Conservation (phyloP, 345 rosid genomes). For the Camelina neglecta region DNA sequence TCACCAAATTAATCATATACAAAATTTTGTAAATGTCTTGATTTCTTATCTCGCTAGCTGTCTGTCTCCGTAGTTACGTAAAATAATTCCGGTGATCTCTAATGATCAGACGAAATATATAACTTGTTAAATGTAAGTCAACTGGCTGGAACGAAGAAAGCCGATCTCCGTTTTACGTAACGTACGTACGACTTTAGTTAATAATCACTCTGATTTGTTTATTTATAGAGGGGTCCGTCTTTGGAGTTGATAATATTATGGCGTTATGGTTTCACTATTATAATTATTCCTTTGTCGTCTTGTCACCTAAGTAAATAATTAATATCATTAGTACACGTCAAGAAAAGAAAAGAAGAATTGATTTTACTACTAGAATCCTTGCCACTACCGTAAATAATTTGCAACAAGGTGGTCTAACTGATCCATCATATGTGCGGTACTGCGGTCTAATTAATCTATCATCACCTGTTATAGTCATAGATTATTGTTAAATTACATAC, state of each 20-base stretch:
- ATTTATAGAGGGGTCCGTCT: slow-evolving; percentile 16
- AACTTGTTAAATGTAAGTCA: slow-evolving; percentile 1
- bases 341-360: no score
- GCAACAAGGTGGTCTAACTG: slow-evolving; percentile 28
- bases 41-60: background rate
- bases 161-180: slow-evolving; percentile 19
- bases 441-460: slow-evolving; percentile 3
- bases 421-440: background rate
- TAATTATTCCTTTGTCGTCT: background rate
- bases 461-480: slow-evolving; percentile 23
- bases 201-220: background rate
- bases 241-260: background rate
- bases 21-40: background rate
- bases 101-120: slow-evolving; percentile 14
- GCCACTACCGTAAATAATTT: background rate
- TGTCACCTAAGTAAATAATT: background rate
- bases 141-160: slow-evolving; percentile 7
- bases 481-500: background rate
- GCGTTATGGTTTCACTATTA: background rate
- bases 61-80: slow-evolving; percentile 7
- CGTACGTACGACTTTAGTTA: background rate
- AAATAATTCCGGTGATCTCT: background rate
- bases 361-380: no score
- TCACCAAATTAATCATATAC: background rate
- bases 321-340: background rate